Base-by-base conservation (phyloP, 164 flowering plant species). In the Stephania yunnanensis region DNA sequence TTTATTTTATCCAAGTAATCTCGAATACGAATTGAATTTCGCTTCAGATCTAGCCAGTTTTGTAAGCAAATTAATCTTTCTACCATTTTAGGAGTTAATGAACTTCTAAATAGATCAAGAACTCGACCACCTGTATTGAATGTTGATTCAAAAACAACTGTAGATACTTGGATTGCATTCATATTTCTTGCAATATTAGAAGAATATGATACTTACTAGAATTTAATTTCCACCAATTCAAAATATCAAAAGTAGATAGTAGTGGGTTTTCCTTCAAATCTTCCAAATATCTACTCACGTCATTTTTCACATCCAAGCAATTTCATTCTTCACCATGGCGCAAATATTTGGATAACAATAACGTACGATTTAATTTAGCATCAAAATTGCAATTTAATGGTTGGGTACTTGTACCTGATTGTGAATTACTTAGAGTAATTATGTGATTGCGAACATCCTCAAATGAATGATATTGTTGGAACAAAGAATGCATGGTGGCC, bases 181-280 rank as follows among this genome's bases (percentile, higher is more conserved):
- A 71, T 44, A 71, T 71, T 64, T 20, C 61, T 22, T 71, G 44
- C 45, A 9, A 71, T 31, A 20, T 48, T 42, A 48, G 73, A 71
- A 52, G 17, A 10, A 71, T 50, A 25, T 0, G 31, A 12, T 48
- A 71, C 64, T 1, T 71, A 0, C 44, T 20, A 3, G 44, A 20
- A 46, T 25, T 52, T 2, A 19, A 7, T 25, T 71, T 71, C 63
- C 73, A 46, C 73, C 64, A 22, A 6, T 6, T 10, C 15, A 71
- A 71, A n/a, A 71, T 48, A 52, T 71, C 73, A 71, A 71, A 48
- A 13, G 25, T 29, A 4, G 10, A 36, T 0, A 9, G 3, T 15
- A 22, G 13, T 44, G 22, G 36, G 19, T 10, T n/a, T 52, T 71
- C 19, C 5, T 19, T 3, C 13, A 6, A 2, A 10, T 48, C 12